Conservation (phyloP, 345 rosid species). For the Eucalyptus leucophloia region DNA sequence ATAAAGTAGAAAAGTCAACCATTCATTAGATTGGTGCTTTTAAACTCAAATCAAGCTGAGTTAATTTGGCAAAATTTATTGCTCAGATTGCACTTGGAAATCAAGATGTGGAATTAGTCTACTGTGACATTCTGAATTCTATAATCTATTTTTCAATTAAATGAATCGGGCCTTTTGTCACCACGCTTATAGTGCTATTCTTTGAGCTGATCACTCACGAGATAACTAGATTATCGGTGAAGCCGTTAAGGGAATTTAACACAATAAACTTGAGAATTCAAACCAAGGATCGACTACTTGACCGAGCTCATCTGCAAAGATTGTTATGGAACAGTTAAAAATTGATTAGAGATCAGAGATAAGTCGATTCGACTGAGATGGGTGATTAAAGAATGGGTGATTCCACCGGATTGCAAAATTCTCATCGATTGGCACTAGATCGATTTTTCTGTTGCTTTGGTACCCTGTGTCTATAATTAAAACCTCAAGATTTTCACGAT, state of each 20-base stretch:
- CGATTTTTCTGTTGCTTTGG: accelerated
- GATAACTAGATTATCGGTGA: too few relatives aligned
- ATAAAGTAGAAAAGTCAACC: accelerated
- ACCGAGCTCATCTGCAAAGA: accelerated
- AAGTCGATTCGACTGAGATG: accelerated
- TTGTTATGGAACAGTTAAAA: accelerated
- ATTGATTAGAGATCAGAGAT: too few relatives aligned
- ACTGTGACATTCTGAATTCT: too few relatives aligned
- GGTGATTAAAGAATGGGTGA: too few relatives aligned
- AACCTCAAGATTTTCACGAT: accelerated
- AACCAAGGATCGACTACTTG: accelerated
- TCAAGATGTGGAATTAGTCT: too few relatives aligned
- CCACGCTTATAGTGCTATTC: accelerated
- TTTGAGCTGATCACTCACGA: accelerated
- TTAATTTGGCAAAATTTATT: too few relatives aligned
- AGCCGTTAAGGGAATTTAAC: too few relatives aligned
- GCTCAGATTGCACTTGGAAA: too few relatives aligned
- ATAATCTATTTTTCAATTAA: too few relatives aligned
- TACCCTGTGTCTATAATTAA: accelerated
- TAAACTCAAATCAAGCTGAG: too few relatives aligned
- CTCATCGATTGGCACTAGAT: accelerated
- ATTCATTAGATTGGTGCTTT: too few relatives aligned
- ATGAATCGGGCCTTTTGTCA: accelerated
- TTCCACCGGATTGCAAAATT: accelerated
- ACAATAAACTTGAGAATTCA: too few relatives aligned